A percentile compares a stretch with the other conserved stretches of the same genome.
These are phyloP conservation scores for Penicillium thymicola DNA, from an alignment of 2,329 filamentous ascomycete species.

Conservation along the genomic window DNA sequence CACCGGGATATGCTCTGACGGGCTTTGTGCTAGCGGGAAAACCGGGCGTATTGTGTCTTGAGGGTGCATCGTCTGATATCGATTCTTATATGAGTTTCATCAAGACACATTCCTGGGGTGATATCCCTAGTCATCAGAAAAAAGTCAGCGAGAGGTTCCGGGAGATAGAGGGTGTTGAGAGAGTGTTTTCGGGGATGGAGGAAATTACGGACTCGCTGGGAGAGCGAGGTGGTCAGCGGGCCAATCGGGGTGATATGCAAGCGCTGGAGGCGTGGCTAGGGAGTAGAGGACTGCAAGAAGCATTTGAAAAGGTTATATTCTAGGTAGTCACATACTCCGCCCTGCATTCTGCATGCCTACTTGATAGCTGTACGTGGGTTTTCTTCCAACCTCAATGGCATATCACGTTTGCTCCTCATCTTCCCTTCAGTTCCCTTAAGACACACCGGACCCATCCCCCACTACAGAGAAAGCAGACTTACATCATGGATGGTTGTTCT, in stretches of 20 bases:
- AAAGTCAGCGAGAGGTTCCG: conserved; percentile 56
- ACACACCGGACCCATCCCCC: too few relatives aligned
- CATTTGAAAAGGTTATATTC: conserved; percentile 35
- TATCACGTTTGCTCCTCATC: background rate
- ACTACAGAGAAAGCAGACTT: too few relatives aligned
- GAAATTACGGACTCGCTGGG: conserved; percentile 35
- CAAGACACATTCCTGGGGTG: conserved; percentile 62
- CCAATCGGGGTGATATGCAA: conserved; percentile 37
- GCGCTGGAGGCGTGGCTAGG: conserved; percentile 32
- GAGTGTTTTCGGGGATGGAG: conserved; percentile 32
- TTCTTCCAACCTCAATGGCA: background rate
- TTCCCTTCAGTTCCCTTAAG: too few relatives aligned
- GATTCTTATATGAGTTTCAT: conserved; percentile 63
- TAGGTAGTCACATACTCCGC: conserved; percentile 3
- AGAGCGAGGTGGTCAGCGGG: conserved; percentile 31
- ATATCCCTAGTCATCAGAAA: conserved; percentile 61
- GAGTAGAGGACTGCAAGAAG: conserved; percentile 25
- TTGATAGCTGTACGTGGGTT: background rate
- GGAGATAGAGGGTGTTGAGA: conserved; percentile 41
- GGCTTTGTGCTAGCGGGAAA: conserved; percentile 62
- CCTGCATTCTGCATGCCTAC: background rate
- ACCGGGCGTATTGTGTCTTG: conserved; percentile 46
- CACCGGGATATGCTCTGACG: conserved; percentile 52
- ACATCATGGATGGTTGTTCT: too few relatives aligned
- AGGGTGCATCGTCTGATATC: conserved; percentile 43